Evolutionary conservation across 306 rosid species (phyloP).

Genomic region (Macrotyloma uniflorum): DNA sequence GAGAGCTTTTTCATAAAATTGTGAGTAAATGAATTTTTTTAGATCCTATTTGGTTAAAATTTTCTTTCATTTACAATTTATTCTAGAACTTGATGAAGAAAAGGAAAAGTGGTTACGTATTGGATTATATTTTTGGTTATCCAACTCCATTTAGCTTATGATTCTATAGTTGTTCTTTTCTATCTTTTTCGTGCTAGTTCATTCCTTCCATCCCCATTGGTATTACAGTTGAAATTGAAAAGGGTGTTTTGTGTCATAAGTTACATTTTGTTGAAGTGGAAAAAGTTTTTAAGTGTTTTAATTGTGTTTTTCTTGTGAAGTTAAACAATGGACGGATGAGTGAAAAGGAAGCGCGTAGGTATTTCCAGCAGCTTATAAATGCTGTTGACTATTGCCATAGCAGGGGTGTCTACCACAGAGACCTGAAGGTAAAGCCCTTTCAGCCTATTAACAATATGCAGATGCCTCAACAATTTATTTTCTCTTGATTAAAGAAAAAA

Average conservation of each 20-base stretch:
- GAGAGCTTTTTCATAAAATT: slow-evolving; percentile 90
- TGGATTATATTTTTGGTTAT: slow-evolving; percentile 6
- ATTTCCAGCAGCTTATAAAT: slow-evolving; percentile 89
- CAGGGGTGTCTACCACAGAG: slow-evolving; percentile 90
- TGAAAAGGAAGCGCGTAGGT: slow-evolving; percentile 78
- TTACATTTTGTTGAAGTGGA: background rate
- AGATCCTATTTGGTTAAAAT: background rate
- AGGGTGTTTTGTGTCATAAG: slow-evolving; percentile 20
- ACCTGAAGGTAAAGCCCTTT: slow-evolving; percentile 64
- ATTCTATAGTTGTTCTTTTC: background rate
- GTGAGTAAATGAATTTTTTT: slow-evolving; percentile 51
- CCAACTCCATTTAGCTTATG: background rate
- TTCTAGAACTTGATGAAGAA: background rate
- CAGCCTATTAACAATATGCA: background rate
- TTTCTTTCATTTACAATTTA: slow-evolving; percentile 2
- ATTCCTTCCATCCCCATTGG: background rate
- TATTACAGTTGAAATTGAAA: background rate
- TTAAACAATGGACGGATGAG: slow-evolving; percentile 78
- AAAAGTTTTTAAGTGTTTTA: slow-evolving; percentile 10
- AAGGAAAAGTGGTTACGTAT: background rate
- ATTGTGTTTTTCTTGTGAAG: slow-evolving; percentile 43
- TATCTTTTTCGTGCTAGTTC: background rate
- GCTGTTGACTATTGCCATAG: slow-evolving; percentile 95
- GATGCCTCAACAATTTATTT: background rate
- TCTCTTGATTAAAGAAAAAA: background rate